Base-by-base conservation (phyloP, 2,329 filamentous ascomycete genomes). In the Xylaria sp. region DNA sequence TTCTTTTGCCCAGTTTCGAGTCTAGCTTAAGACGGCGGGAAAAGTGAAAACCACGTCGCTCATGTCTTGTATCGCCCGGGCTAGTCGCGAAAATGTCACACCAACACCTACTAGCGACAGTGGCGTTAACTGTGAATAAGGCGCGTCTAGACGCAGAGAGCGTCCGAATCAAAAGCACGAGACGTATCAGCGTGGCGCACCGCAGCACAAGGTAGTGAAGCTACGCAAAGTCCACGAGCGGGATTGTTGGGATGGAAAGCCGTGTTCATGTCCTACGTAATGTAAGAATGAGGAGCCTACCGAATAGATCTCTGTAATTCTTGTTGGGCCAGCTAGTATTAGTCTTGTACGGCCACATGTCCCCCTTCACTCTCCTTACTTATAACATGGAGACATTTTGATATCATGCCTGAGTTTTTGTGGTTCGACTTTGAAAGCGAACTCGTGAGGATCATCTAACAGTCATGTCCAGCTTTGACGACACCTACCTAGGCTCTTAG, bases 41-140 rank as follows among this genome's bases (percentile, higher is more conserved):
- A 50, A 18, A 42, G 44, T 54, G 18, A 55, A 12, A 58, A 21
- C 5, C 47, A 59, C 68, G 65, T 61, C 68, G 68, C 68, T 65
- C 37, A 47, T 60, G 27, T 50, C 29, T 32, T 25, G 65, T 69
- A 62, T 60, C 32, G 68, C 65, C 51, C 47, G 61, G 54, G 42
- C 44, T 12, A 62, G 61, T 64, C 58, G 8, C 27, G 53, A 64
- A 12, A n/a, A 51, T 13, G 55, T 65, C 48, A 32, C 25, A 69
- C 63, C 48, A 60, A 42, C 23, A 40, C 35, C 25, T 21, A 40
- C 55, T 50, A 18, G 50, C 44, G 12, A 25, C 3, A 58, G 44
- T 60, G 53, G 58, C 35, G 23, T 48, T 48, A 59, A 53, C 53
- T 47, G 47, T 42, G 29, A 47, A 57, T 8, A 44, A 37, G 37